Evolutionary conservation across 169 alveolate genomes (phyloP).

Genomic region (Plasmodium malariae): DNA sequence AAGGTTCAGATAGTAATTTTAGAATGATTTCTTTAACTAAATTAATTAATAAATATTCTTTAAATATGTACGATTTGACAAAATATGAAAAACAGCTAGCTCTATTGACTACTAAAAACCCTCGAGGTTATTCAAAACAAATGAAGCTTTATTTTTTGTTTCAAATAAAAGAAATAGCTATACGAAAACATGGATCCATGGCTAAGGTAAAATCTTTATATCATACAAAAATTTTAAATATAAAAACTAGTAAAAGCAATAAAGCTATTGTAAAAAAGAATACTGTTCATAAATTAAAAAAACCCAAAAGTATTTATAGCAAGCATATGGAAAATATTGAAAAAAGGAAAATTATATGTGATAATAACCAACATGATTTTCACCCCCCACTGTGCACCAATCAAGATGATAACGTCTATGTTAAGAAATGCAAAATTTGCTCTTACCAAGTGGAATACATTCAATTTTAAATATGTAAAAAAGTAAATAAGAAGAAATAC

Average conservation of each 20-base stretch:
- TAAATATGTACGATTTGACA: slow-evolving; percentile 26
- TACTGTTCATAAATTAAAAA: slow-evolving; percentile 20
- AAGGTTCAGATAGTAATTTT: slow-evolving; percentile 49
- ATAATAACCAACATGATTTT: slow-evolving; percentile 44
- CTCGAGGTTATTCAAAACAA: slow-evolving; percentile 66
- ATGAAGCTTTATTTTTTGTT: slow-evolving; percentile 62
- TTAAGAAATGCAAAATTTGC: slow-evolving; percentile 39
- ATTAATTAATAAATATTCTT: slow-evolving; percentile 51
- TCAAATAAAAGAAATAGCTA: slow-evolving; percentile 74
- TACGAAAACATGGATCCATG: slow-evolving; percentile 68
- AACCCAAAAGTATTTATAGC: slow-evolving; percentile 51
- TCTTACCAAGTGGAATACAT: slow-evolving; percentile 39
- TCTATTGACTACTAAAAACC: slow-evolving; percentile 42
- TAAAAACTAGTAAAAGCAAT: neutral
- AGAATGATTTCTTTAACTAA: slow-evolving; percentile 62
- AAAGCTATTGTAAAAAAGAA: slow-evolving; percentile 3
- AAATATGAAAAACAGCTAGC: slow-evolving; percentile 61
- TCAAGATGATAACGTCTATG: slow-evolving; percentile 25
- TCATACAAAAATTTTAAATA: slow-evolving; percentile 18
- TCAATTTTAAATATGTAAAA: slow-evolving; percentile 58
- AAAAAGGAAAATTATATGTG: slow-evolving; percentile 59
- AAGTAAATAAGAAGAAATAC: neutral
- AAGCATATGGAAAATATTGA: slow-evolving; percentile 18
- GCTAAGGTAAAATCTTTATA: slow-evolving; percentile 24
- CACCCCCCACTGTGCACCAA: slow-evolving; percentile 40